Base-by-base conservation (phyloP, 345 rosid species). In the Eucalyptus cladocalyx region DNA sequence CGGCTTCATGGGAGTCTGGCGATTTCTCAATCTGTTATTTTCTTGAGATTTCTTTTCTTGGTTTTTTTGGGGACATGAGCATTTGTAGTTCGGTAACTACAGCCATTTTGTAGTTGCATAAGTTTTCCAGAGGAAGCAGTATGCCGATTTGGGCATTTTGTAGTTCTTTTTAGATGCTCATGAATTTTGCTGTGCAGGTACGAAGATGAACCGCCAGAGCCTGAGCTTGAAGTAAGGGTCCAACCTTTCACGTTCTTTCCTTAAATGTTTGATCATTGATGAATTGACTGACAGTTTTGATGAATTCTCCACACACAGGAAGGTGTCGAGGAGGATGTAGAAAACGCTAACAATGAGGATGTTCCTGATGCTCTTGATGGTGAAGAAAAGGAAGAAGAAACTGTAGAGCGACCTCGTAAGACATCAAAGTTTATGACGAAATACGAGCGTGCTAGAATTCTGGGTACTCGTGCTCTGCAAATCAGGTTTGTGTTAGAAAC, bases 171-270 rank as follows among this genome's bases (percentile, higher is more conserved):
- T 47, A 50, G 86, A 40, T 67, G 86, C 45, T 88, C 19, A 72
- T 72, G 85, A 37, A 87, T 87, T 50, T 53, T 21, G 87, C 87
- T 28, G 48, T 91, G 91, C 92, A 96, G 98, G 50, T 97, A 97
- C 12, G 97, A 95, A 87, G 99, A 97, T n/a, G 98, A 97, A 93
- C 98, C 99, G 43, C 86, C 90, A 17, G 98, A 97, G 96, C 97
- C 97, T 72, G 98, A 97, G 40, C 90, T 97, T 47, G 99, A 97
- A 86, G 98, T 95, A 89, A 87, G 94, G 88, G 50, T 80, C 53
- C 42, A 28, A 87, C 47, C 3, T 24, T 80, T 76, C 37, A 11
- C 6, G 28, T n/a, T 88, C 56, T 3, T 9, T 76, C 13, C 56
- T 85, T 56, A 17, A 32, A 30, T 32, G 15, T 43, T 14, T 80